These are phyloP conservation scores for Exserohilum turcica DNA, from an alignment of 2,329 filamentous ascomycete species.

Conservation along the genomic window DNA sequence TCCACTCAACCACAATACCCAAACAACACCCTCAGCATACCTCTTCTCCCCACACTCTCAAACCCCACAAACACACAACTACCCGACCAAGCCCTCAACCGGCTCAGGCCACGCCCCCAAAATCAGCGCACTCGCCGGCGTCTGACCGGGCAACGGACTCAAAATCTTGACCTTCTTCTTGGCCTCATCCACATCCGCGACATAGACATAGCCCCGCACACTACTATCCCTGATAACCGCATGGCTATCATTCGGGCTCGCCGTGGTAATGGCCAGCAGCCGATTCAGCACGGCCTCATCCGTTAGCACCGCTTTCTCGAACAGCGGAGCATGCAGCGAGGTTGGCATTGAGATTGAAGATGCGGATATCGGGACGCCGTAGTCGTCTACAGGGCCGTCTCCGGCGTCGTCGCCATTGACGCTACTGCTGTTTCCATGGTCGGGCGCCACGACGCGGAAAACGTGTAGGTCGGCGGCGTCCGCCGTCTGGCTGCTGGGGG, in stretches of 20 bases:
- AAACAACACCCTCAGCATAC: neutral
- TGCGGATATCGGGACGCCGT: slow-evolving; percentile 31
- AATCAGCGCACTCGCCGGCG: slow-evolving; percentile 79
- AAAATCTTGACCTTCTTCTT: slow-evolving; percentile 80
- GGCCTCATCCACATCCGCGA: slow-evolving; percentile 87
- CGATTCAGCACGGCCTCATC: slow-evolving; percentile 75
- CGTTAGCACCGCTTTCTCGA: slow-evolving; percentile 69
- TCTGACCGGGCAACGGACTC: slow-evolving; percentile 78
- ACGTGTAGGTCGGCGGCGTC: slow-evolving; percentile 76
- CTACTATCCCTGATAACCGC: slow-evolving; percentile 78
- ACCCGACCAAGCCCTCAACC: slow-evolving; percentile 71
- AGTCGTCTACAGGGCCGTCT: slow-evolving; percentile 26
- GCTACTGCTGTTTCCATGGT: neutral
- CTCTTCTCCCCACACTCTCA: neutral
- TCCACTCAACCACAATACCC: neutral
- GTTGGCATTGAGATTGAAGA: too few relatives aligned
- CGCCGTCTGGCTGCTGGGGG: slow-evolving; percentile 84
- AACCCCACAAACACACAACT: neutral
- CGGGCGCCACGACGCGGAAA: slow-evolving; percentile 64
- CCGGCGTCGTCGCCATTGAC: slow-evolving; percentile 54
- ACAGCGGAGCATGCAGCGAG: slow-evolving; percentile 43
- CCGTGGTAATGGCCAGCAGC: slow-evolving; percentile 83
- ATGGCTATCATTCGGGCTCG: slow-evolving; percentile 68
- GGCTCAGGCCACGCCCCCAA: slow-evolving; percentile 88
- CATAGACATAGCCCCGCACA: slow-evolving; percentile 91